phyloP scores from a whole-genome alignment of 805 yeast genomes.

The Yamadazyma endophytica region DNA sequence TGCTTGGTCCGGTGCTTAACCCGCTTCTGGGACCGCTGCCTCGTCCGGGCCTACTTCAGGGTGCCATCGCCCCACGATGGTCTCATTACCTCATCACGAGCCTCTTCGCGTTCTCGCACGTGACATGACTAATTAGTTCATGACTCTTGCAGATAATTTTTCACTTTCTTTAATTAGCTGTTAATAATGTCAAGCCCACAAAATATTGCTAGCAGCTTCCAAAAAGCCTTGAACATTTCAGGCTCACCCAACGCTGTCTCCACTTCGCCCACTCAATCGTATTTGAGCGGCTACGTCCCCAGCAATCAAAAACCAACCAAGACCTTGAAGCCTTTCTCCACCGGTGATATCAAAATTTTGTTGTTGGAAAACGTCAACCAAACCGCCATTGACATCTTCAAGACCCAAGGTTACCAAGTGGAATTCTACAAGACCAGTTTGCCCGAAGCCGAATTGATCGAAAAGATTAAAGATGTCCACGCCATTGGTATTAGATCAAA shows the following conservation, averaged over 20 bases:
- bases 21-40: no score
- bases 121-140: not conserved
- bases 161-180: not conserved
- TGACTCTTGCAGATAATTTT: not conserved
- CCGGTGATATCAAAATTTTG: slow-evolving; percentile 91
- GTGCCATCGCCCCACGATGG: not conserved
- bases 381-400: slow-evolving; percentile 85
- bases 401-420: slow-evolving; percentile 92
- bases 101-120: not conserved
- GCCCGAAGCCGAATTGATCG: slow-evolving; percentile 90
- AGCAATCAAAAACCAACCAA: slow-evolving; percentile 49
- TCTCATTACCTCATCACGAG: not conserved
- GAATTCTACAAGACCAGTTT: slow-evolving; percentile 88
- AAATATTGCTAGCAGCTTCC: slow-evolving; percentile 60
- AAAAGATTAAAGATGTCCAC: slow-evolving; percentile 88
- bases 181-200: slow-evolving; percentile 65
- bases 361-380: slow-evolving; percentile 89
- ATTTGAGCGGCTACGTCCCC: slow-evolving; percentile 49
- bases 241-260: slow-evolving; percentile 70
- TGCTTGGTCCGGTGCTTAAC: no score
- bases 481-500: slow-evolving; percentile 98
- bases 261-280: slow-evolving; percentile 79
- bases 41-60: not conserved
- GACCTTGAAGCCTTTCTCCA: slow-evolving; percentile 87
- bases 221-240: slow-evolving; percentile 49